Base-by-base conservation (phyloP, 495 filamentous ascomycete genomes). In the Aspergillus haitiensis region DNA sequence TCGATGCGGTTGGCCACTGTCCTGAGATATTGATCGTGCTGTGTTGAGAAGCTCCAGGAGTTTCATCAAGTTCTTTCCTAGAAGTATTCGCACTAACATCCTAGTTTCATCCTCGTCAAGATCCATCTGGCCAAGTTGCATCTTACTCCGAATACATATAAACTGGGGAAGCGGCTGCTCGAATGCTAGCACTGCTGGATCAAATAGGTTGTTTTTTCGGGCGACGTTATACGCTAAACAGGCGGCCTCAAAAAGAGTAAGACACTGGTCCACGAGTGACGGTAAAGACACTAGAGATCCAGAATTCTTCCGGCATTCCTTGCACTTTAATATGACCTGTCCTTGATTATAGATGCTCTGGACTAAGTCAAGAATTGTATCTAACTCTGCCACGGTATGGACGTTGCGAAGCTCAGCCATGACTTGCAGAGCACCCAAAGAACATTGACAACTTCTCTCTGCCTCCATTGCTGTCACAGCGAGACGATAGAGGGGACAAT, bases 81-180 rank as follows among this genome's bases (percentile, higher is more conserved):
- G 52, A 0, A 75, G 57, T 16, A 63, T 69, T 2, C 69, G 63
- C 12, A 73, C 66, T 31, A 73, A 57, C 18, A 73, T 13, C n/a
- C 51, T 55, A 4, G 63, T 51, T 42, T 73, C 70, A n/a, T 56
- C 55, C 6, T 71, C 71, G 27, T 75, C 70, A 3, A 75, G 60
- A 16, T 75, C 70, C 33, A 64, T 71, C 49, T 69, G 54, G 0
- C 72, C 72, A 7, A 74, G 55, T 15, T 62, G 61, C 21, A 70
- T 65, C 45, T 68, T 71, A 44, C 68, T 75, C 31, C 70, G 65
- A 18, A 75, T 59, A 34, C 70, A 75, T 16, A 75, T 64, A 37
- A 70, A 67, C 9, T 65, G 57, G 1, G 65, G 60, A 1, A 66
- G 52, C 8, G 66, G 56, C 21, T 67, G 67, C 10, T 73, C 66